Evolutionary conservation across 768 basidiomycete species (phyloP).

Genomic region (Boletus rubroflammeus): DNA sequence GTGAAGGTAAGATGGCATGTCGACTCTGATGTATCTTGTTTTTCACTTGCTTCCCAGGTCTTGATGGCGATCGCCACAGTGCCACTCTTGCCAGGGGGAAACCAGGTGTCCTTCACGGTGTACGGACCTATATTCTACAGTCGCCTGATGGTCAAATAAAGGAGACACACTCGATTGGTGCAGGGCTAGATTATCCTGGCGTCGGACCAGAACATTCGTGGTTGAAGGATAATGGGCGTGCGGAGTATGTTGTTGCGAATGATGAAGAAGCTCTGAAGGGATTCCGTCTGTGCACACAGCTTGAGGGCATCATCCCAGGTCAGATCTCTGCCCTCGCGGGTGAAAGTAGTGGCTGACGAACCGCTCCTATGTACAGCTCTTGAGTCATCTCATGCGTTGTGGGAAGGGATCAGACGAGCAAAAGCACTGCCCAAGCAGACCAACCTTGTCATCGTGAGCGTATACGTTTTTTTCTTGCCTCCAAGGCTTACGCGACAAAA

Average conservation of each 20-base stretch:
- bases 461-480: background rate
- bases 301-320: background rate
- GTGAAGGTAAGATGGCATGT: background rate
- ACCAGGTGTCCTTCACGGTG: background rate
- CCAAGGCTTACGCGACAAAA: background rate
- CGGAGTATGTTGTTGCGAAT: background rate
- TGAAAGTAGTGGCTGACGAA: background rate
- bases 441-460: background rate
- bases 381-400: background rate
- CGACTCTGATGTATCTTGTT: background rate
- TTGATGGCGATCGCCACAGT: background rate
- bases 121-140: background rate
- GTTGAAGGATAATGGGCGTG: background rate
- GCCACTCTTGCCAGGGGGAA: conserved; percentile 1
- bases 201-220: background rate
- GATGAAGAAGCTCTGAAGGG: background rate
- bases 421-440: background rate
- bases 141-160: background rate
- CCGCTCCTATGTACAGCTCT: background rate
- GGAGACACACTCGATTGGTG: background rate
- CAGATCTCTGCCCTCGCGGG: background rate
- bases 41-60: background rate
- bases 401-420: background rate
- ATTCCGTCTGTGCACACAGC: conserved; percentile 1
- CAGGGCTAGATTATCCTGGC: background rate